phyloP scores from a whole-genome alignment of 1,284 basidiomycete species.

The Phaffia rhodozyma region DNA sequence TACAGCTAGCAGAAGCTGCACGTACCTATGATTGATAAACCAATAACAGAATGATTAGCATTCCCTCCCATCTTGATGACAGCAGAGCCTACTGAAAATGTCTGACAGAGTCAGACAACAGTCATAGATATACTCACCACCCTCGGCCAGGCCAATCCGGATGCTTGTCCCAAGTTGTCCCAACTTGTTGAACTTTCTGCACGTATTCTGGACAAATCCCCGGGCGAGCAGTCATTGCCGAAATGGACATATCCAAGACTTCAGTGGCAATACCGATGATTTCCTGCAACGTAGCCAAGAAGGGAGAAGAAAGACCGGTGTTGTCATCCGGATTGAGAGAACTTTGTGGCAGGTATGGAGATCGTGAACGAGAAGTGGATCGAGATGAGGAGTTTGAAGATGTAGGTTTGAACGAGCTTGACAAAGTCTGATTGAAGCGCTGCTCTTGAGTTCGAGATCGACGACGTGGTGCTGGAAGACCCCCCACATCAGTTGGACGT shows the following conservation, averaged over 20 bases:
- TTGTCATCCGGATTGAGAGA: slow-evolving; percentile 14
- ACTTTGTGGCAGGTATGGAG: slow-evolving; percentile 42
- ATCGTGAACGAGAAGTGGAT: slow-evolving; percentile 87
- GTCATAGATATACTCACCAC: slow-evolving; percentile 43
- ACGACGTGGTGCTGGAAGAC: neutral
- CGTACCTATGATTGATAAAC: slow-evolving; percentile 44
- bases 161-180: slow-evolving; percentile 91
- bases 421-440: slow-evolving; percentile 41
- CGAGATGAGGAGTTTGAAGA: slow-evolving; percentile 76
- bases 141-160: slow-evolving; percentile 95
- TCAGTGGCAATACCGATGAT: slow-evolving; percentile 92
- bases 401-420: slow-evolving; percentile 41
- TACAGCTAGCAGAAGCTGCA: slow-evolving; percentile 89
- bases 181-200: slow-evolving; percentile 77
- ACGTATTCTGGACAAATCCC: slow-evolving; percentile 79
- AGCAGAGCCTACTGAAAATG: too few relatives aligned
- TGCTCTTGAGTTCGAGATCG: slow-evolving; percentile 47
- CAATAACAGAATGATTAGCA: neutral
- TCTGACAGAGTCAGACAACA: neutral
- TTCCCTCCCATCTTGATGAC: too few relatives aligned
- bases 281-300: slow-evolving; percentile 81
- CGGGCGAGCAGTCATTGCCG: slow-evolving; percentile 69
- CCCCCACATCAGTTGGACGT: neutral
- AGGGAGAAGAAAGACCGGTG: slow-evolving; percentile 47
- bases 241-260: slow-evolving; percentile 76